Percentiles rank a stretch among this genome's conserved stretches.
Conservation (phyloP, 306 rosid species). For the Castanea crenata region DNA sequence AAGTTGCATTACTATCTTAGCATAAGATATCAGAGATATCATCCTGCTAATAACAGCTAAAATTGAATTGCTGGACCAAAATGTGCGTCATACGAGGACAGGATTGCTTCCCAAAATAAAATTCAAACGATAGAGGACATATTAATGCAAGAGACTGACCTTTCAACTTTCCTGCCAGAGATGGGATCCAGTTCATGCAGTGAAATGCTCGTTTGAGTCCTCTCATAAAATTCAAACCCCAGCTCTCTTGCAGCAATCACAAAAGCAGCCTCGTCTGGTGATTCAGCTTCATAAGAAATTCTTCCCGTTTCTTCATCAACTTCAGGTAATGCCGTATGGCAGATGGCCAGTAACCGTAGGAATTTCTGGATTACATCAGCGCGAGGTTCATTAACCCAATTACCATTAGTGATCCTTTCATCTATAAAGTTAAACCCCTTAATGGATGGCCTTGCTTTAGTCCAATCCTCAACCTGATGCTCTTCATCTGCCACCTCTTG, state of each 20-base stretch:
- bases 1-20: slow-evolving; percentile 7
- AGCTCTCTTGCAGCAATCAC: slow-evolving; percentile 95
- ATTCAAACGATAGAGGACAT: slow-evolving; percentile 1
- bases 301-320: slow-evolving; percentile 74
- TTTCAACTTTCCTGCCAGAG: slow-evolving; percentile 37
- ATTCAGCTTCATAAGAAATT: slow-evolving; percentile 93
- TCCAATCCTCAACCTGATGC: slow-evolving; percentile 28
- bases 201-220: slow-evolving; percentile 65
- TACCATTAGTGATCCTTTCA: slow-evolving; percentile 82
- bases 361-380: slow-evolving; percentile 70
- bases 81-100: background rate
- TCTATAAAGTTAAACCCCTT: slow-evolving; percentile 89
- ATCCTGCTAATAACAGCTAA: background rate
- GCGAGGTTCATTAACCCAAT: slow-evolving; percentile 69
- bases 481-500: slow-evolving; percentile 30
- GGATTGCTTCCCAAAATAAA: background rate
- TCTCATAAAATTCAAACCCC: slow-evolving; percentile 86
- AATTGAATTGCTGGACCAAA: background rate
- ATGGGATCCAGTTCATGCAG: slow-evolving; percentile 60
- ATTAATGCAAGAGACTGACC: slow-evolving; percentile 47
- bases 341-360: slow-evolving; percentile 64
- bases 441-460: slow-evolving; percentile 41
- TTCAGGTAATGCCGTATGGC: slow-evolving; percentile 96
- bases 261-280: slow-evolving; percentile 98
- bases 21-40: background rate